Evolutionary conservation across 192 early-diverging fungal genomes (phyloP).

Genomic region (Chytriomyces confervae): DNA sequence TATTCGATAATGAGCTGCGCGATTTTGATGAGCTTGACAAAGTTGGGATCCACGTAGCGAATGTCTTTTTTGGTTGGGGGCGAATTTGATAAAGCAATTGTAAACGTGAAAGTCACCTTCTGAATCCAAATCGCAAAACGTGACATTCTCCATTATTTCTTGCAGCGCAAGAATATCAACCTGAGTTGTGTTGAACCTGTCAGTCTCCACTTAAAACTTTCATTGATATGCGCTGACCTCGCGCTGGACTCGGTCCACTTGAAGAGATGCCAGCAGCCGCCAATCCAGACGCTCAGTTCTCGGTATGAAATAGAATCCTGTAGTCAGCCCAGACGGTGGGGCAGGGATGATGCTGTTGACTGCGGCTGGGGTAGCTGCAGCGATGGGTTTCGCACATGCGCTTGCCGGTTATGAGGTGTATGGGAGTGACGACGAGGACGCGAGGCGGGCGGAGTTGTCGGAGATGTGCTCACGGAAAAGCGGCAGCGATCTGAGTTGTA

Average conservation of each 20-base stretch:
- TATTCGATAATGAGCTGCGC: conserved; percentile 65
- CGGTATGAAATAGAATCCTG: conserved; percentile 54
- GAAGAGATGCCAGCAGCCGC: conserved; percentile 49
- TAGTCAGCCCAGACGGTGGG: neutral
- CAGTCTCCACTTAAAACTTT: neutral
- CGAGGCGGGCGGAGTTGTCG: too few species aligned
- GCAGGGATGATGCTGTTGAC: neutral
- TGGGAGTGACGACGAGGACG: too few species aligned
- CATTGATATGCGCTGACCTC: conserved; percentile 43
- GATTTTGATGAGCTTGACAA: conserved; percentile 62
- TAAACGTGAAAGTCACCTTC: conserved; percentile 40
- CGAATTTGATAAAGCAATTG: neutral
- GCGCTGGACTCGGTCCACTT: conserved; percentile 51
- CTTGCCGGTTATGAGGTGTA: too few species aligned
- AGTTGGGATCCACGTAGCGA: conserved; percentile 56
- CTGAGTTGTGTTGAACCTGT: conserved; percentile 20
- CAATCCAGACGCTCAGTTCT: conserved; percentile 57
- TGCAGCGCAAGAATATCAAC: conserved; percentile 56
- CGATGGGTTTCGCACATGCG: neutral
- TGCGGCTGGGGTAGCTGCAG: neutral
- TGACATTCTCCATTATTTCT: conserved; percentile 61
- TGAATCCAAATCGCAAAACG: conserved; percentile 59
- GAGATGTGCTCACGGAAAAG: too few species aligned
- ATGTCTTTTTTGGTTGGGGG: conserved; percentile 36
- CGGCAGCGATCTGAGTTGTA: too few species aligned